A percentile compares a stretch with the other conserved stretches of the same genome.
These are phyloP conservation scores for Diplodia corticola DNA, from an alignment of 2,329 filamentous ascomycete species.

Conservation along the genomic window DNA sequence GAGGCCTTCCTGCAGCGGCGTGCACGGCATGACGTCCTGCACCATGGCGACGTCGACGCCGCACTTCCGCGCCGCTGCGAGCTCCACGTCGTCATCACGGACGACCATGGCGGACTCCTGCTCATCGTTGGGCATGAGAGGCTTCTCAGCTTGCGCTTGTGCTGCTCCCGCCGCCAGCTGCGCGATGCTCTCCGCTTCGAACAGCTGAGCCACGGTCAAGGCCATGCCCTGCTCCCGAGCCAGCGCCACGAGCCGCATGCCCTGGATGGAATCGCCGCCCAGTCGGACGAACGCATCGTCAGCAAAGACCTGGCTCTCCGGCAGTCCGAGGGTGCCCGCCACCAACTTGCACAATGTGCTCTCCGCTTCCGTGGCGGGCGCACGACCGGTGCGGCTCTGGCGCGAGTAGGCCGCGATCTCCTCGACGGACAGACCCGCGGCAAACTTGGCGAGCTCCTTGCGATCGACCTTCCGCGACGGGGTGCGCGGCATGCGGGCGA, in stretches of 20 bases:
- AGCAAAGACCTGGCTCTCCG: not conserved
- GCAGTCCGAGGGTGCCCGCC: not conserved
- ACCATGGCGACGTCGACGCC: slow-evolving; percentile 26
- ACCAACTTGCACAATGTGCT: not conserved
- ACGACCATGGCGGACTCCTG: no score
- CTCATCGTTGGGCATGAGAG: no score
- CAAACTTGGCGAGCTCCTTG: slow-evolving; percentile 44
- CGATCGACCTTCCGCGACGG: slow-evolving; percentile 74
- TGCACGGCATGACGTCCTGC: slow-evolving; percentile 58
- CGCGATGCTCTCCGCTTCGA: slow-evolving; percentile 48
- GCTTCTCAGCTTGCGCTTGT: no score
- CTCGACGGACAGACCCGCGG: not conserved
- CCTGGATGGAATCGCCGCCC: slow-evolving; percentile 50
- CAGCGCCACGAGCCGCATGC: slow-evolving; percentile 58
- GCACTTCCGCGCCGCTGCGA: not conserved
- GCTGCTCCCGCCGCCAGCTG: no score
- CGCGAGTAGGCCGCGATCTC: not conserved
- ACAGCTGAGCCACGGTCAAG: slow-evolving; percentile 58
- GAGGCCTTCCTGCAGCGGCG: slow-evolving; percentile 56
- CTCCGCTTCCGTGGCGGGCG: not conserved
- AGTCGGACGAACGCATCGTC: slow-evolving; percentile 50
- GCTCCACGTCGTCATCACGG: no score
- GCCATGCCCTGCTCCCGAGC: slow-evolving; percentile 51
- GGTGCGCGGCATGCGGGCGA: slow-evolving; percentile 69
- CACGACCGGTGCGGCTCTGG: not conserved